Evolutionary conservation across 108 stramenopile species (phyloP), one percentile per base, ranked within the genome.

Genomic region (Nitzschia sp.): DNA sequence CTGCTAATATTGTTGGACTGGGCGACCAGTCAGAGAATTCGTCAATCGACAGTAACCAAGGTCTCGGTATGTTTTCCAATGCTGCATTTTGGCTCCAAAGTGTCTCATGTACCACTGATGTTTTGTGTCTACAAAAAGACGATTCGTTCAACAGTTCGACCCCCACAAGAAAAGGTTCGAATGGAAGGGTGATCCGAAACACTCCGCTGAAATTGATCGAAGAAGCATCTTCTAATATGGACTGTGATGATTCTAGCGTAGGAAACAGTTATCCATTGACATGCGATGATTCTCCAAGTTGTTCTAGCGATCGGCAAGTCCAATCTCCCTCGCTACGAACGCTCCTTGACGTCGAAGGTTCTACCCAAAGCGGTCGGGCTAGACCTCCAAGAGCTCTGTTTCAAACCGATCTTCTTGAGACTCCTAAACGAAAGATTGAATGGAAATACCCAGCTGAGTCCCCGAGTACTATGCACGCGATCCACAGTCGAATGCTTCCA

Each of bases 241-340:
- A 28, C 31, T 5, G 2, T 3, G 56, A 57, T 5, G 27, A 57
- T 28, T 4, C 6, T 57, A 57, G 56, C 21, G n/a, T 4, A 9
- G 49, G 21, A 19, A 51, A 57, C 13, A 57, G 21, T 57, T 30
- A 32, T 32, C 56, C 56, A 30, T 30, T 30, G 56, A 5, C 5
- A 4, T 6, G 51, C 19, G 51, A 53, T n/a, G 56, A 30, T 29
- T 57, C 56, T 31, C 56, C 56, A 4, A 57, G 13, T 8, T 57
- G 9, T 18, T 57, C 29, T 4, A 57, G 56, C 29, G 56, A 57
- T 5, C n/a, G 18, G 11, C 24, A 57, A 53, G 19, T 53, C 24
- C 51, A 53, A 6, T 53, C 56, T 6, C 29, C 29, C 2, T 29
- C 56, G 28, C 4, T 57, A 5, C 27, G 27, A 15, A 29, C 38